These are phyloP conservation scores for Petunia secreta DNA, from an alignment of 257 asterid genomes.

Conservation along the genomic window DNA sequence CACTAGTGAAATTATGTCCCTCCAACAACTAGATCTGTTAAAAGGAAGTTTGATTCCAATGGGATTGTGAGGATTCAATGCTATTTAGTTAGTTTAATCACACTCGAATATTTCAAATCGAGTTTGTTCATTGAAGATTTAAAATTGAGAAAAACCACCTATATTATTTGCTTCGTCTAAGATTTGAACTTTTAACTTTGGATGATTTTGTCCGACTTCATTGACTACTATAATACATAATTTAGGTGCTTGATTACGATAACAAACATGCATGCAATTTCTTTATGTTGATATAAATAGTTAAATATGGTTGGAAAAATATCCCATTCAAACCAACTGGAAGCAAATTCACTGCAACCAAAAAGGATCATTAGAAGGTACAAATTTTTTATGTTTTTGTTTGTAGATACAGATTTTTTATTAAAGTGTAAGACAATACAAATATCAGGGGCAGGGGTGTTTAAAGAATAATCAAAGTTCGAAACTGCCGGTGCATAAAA, in stretches of 20 bases:
- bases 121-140: not conserved
- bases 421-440: not conserved
- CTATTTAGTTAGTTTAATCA: no score
- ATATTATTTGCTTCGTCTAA: not conserved
- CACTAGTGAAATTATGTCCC: not conserved
- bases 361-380: not conserved
- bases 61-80: no score
- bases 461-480: not conserved
- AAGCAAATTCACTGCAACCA: not conserved
- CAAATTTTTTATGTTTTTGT: not conserved
- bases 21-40: not conserved
- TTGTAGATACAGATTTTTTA: not conserved
- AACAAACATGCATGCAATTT: not conserved
- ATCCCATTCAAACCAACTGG: not conserved
- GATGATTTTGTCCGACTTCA: not conserved
- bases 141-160: no score
- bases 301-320: not conserved
- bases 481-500: conserved; percentile 5
- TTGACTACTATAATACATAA: not conserved
- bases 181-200: not conserved
- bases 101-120: not conserved
- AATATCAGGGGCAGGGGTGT: not conserved
- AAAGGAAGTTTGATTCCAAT: not conserved
- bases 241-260: not conserved
- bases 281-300: not conserved